Base-by-base conservation (phyloP, 2,329 filamentous ascomycete genomes). In the Pseudogymnoascus sp. region DNA sequence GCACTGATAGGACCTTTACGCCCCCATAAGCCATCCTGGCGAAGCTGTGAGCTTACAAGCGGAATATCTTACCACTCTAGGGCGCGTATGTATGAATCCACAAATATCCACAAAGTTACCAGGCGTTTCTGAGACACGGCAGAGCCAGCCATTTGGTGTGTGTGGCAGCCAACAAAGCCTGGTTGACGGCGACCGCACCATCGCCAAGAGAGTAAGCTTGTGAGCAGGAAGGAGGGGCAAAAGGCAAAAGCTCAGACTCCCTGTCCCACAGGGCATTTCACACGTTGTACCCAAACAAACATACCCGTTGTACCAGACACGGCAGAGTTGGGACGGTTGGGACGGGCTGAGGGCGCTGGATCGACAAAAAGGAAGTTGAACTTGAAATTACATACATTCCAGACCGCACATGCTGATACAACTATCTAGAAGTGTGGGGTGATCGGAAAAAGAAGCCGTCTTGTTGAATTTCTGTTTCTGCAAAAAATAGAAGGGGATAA, bases 91-190 rank as follows among this genome's bases (percentile, higher is more conserved):
- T 33, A 22, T 54, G 43, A 30, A 54, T 18, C 43, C 43, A 54
- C 25, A 54, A 54, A 54, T 16, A 54, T 18, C 43, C 43, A 54
- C 25, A 54, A 54, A 54, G 43, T 54, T 54, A 54, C 43, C 43
- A 54, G 43, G 11, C 41, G 25, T 54, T 54, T 54, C 43, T 54
- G 25, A 54, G 43, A 54, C 43, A 54, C 43, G 43, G 43, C 43
- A 54, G 43, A 54, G 28, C 43, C 43, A 54, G n/a, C 25, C 43
- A 30, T 54, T 30, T 18, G 25, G 43, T 54, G 43, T 54, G 43
- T 16, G 43, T 54, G 43, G 25, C 25, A 33, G 16, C 43, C n/a
- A 54, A 33, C n/a, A 33, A 33, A 54, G 43, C 43, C 43, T 54
- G 43, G 43, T 54, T 54, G 43, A 25, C 43, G 43, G 43, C 43